phyloP scores from a whole-genome alignment of 805 yeast species.

The Sugiyamaella smithiae region DNA sequence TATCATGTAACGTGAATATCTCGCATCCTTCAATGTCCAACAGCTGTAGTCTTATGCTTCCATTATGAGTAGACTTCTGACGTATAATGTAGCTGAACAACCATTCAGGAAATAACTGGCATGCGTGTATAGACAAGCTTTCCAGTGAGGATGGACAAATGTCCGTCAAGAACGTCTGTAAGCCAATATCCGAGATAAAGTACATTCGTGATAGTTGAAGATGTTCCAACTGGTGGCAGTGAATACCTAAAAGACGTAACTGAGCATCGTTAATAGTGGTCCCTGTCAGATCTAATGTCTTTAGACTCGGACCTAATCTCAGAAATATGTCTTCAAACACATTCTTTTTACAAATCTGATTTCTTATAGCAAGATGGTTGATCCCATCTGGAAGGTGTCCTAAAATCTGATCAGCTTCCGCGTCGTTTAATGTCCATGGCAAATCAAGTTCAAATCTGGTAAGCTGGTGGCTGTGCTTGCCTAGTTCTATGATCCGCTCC shows the following conservation, averaged over 20 bases:
- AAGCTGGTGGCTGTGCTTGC: background rate
- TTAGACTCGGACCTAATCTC: background rate
- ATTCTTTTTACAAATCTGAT: background rate
- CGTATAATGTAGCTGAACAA: conserved; percentile 9
- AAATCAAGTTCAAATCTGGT: background rate
- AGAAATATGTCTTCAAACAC: background rate
- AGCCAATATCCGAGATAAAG: conserved; percentile 6
- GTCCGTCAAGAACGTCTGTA: conserved; percentile 10
- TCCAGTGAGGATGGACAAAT: conserved; percentile 8
- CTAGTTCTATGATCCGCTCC: background rate
- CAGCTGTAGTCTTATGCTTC: conserved; percentile 2
- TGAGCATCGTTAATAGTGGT: background rate
- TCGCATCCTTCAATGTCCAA: conserved; percentile 16
- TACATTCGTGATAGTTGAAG: conserved; percentile 9
- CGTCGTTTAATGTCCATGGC: background rate
- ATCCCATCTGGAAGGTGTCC: background rate
- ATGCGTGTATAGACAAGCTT: conserved; percentile 12
- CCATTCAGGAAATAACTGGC: conserved; percentile 15
- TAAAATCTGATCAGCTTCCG: background rate
- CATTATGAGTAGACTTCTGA: conserved; percentile 3
- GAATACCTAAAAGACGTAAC: background rate
- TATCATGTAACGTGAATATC: conserved; percentile 19
- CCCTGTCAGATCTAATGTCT: background rate
- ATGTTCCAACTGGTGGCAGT: conserved; percentile 4
- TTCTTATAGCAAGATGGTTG: background rate